A percentile compares a stretch with the other conserved stretches of the same genome.
Conservation (phyloP, 73 alveolate genomes). For the Uronychia setigera region DNA sequence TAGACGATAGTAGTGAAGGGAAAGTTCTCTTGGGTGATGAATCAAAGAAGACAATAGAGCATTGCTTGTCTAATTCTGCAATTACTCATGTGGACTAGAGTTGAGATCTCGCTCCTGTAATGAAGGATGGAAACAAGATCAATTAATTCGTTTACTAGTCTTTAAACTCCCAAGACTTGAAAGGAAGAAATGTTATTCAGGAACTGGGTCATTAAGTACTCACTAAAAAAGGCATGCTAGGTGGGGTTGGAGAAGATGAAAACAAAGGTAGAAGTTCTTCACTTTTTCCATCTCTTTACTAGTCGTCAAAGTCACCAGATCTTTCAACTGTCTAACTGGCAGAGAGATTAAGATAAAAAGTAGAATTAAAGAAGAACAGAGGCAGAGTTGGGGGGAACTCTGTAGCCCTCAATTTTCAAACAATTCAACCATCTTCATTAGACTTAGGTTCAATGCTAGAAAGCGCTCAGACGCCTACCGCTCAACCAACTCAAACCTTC, state of each 20-base stretch:
- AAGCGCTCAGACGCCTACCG: no score
- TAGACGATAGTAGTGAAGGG: no score
- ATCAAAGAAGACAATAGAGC: background rate
- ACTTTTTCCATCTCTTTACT: background rate
- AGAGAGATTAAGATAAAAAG: background rate
- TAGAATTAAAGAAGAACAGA: background rate
- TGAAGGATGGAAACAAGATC: background rate
- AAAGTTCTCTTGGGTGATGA: no score
- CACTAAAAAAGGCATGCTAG: no score
- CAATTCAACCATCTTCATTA: background rate
- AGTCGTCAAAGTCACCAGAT: background rate
- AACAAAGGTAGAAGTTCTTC: background rate
- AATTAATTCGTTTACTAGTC: no score
- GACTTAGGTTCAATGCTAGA: no score
- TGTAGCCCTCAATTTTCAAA: background rate
- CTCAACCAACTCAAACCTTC: no score
- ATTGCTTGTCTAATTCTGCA: background rate
- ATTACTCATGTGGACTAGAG: constrained; percentile 1
- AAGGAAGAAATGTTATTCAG: no score
- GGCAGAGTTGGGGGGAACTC: background rate
- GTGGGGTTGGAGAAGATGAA: background rate
- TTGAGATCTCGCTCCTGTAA: background rate
- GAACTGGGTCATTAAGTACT: background rate
- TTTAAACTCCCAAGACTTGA: background rate
- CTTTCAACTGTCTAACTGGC: background rate